Evolutionary conservation across 108 stramenopile species (phyloP), one percentile per base, ranked within the genome.

Genomic region (Skeletonema potamos): DNA sequence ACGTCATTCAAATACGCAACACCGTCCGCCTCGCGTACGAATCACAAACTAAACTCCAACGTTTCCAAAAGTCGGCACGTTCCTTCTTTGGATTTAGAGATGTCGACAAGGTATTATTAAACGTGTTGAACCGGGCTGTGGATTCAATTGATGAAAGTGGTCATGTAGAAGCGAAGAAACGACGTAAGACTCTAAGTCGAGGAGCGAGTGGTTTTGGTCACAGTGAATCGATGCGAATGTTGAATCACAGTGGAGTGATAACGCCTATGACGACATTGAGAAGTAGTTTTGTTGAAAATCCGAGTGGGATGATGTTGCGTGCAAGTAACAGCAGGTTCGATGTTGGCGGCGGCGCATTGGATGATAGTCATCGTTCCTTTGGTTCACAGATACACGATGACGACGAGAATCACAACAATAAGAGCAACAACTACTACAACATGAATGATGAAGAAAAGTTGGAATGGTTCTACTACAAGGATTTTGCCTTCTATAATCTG

Each of bases 401-500:
- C 4, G 48, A 24, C 22, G 48, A 24, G 8, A 24, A 24, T 2
- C 0, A 24, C 22, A 22, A 51, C 48, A 51, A 9, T 1, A 51
- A 51, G 18, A 6, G 6, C 6, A 24, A 8, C 22, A 24, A 3
- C n/a, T n/a, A 3, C n/a, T n/a, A 28, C 2, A 26, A 73, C 51
- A 33, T 34, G 6, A 57, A 3, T 0, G 54, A 70, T n/a, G 55
- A 67, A 39, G 64, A 68, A 18, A 57, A 87, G 5, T 54, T 36
- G n/a, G 68, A 74, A 27, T 79, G 73, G 56, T 84, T 87, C 41
- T 80, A 79, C 68, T 84, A 78, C 64, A 79, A 73, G 26, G 84
- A 85, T 54, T 87, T 87, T 73, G 70, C 29, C 9, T 76, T 62
- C 22, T 83, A 84, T 48, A 36, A 74, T 57, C 62, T 74, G 26